A percentile compares a stretch with the other conserved stretches of the same genome.
Evolutionary conservation across 2,329 filamentous ascomycete species (phyloP).

Genomic region (Leptographium radiaticola): DNA sequence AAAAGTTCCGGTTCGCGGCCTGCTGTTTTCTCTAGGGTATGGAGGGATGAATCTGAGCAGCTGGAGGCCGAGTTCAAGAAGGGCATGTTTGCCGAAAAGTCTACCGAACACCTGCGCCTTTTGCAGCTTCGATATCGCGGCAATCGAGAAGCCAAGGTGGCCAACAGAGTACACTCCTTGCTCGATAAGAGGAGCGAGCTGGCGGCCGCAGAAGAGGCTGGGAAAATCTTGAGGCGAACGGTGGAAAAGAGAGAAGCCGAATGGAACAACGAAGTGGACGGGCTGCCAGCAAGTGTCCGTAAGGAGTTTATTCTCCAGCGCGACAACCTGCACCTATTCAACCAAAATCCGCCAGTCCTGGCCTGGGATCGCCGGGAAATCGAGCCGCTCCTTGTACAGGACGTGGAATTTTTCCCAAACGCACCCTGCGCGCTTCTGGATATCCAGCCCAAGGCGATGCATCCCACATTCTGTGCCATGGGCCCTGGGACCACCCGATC

Average conservation of each 20-base stretch:
- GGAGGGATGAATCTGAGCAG: slow-evolving; percentile 27
- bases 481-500: slow-evolving; percentile 26
- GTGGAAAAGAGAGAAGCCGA: neutral
- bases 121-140: slow-evolving; percentile 8
- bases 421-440: slow-evolving; percentile 48
- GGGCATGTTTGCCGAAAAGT: slow-evolving; percentile 4
- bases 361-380: slow-evolving; percentile 57
- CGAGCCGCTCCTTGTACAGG: slow-evolving; percentile 50
- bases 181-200: slow-evolving; percentile 20
- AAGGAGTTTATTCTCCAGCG: slow-evolving; percentile 18
- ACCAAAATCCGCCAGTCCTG: slow-evolving; percentile 37
- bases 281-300: slow-evolving; percentile 6
- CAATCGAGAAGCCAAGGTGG: slow-evolving; percentile 8
- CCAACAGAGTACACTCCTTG: slow-evolving; percentile 13
- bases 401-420: slow-evolving; percentile 55
- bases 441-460: slow-evolving; percentile 45
- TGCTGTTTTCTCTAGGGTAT: slow-evolving; percentile 22
- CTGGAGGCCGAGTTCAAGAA: slow-evolving; percentile 19
- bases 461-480: slow-evolving; percentile 32
- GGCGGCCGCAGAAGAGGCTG: slow-evolving; percentile 11
- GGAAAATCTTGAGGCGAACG: neutral
- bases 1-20: neutral
- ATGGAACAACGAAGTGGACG: slow-evolving; percentile 7
- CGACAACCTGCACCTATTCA: slow-evolving; percentile 42
- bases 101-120: slow-evolving; percentile 3